phyloP scores from a whole-genome alignment of 2,329 filamentous ascomycete species.

The Paraphoma sp. region DNA sequence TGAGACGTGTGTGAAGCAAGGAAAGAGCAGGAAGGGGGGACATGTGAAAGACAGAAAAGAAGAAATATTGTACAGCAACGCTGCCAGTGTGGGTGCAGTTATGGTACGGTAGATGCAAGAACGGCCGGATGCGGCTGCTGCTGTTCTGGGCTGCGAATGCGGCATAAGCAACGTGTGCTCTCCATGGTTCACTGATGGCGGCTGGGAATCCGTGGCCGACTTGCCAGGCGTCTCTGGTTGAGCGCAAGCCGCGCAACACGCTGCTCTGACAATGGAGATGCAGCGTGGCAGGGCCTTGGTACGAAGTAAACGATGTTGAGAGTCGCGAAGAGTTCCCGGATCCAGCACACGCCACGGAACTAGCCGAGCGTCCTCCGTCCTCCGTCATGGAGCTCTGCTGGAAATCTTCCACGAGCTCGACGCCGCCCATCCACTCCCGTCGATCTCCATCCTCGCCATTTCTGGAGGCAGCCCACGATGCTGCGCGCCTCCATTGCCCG shows the following conservation, averaged over 20 bases:
- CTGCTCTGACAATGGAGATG: no score
- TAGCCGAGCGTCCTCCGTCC: no score
- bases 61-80: no score
- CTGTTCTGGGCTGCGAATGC: background rate
- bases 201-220: no score
- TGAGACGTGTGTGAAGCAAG: constrained; percentile 6
- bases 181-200: background rate
- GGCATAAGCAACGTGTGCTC: background rate
- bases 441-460: constrained; percentile 29
- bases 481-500: constrained; percentile 62
- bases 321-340: no score
- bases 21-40: constrained; percentile 2
- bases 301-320: no score
- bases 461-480: constrained; percentile 57
- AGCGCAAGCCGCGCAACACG: no score
- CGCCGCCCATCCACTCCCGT: constrained; percentile 22
- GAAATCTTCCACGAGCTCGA: constrained; percentile 24
- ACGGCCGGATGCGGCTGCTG: constrained; percentile 1
- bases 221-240: no score
- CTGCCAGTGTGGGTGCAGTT: background rate
- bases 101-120: background rate
- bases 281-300: no score
- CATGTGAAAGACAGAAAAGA: background rate
- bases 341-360: no score
- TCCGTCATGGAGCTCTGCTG: constrained; percentile 4